A percentile compares a stretch with the other conserved stretches of the same genome.
Conservation (phyloP, 495 filamentous ascomycete species). For the Podospora appendiculata region DNA sequence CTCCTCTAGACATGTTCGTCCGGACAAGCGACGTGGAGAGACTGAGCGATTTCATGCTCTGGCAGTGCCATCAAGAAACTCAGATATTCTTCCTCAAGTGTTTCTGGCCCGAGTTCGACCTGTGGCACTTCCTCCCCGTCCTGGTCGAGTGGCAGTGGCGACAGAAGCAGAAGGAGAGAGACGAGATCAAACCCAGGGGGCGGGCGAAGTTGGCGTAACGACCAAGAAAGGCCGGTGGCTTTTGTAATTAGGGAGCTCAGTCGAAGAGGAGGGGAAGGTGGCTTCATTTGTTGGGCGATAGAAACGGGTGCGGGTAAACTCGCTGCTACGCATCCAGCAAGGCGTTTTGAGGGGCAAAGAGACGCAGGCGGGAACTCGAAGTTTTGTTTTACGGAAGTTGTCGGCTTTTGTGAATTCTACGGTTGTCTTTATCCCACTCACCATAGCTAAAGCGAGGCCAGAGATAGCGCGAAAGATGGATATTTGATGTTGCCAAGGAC, state of each 20-base stretch:
- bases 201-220: constrained; percentile 16
- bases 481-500: too few species aligned
- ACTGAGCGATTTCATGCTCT: constrained; percentile 95
- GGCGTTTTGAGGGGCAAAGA: background rate
- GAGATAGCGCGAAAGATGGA: too few species aligned
- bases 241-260: background rate
- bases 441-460: too few species aligned
- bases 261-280: background rate
- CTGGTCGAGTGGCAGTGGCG: constrained; percentile 85
- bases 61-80: constrained; percentile 91
- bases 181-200: constrained; percentile 23
- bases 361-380: too few species aligned
- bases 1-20: constrained; percentile 82
- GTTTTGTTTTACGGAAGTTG: too few species aligned
- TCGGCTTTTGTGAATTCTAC: too few species aligned
- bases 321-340: background rate
- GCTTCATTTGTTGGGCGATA: background rate
- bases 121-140: constrained; percentile 91
- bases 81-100: constrained; percentile 88
- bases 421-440: too few species aligned
- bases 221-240: background rate
- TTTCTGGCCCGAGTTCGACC: constrained; percentile 92
- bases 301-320: background rate
- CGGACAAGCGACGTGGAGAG: constrained; percentile 87
- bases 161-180: constrained; percentile 44